These are phyloP conservation scores for Globisporangium okanoganense DNA, from an alignment of 352 stramenopile species.

Conservation along the genomic window DNA sequence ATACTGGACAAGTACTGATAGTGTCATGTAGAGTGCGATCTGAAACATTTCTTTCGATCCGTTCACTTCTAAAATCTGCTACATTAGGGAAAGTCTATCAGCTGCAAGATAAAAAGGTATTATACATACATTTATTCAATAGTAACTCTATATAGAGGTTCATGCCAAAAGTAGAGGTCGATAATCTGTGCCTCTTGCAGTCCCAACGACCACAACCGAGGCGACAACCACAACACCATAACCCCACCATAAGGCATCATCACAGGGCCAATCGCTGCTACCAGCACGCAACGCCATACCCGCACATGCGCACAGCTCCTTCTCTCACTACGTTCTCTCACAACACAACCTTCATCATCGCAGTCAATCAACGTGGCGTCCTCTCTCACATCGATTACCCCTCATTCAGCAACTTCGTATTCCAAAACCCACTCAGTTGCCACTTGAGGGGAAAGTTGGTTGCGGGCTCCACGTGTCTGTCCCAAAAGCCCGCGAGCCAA, in stretches of 20 bases:
- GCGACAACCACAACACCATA: background rate
- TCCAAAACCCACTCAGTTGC: background rate
- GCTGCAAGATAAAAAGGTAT: too few species aligned
- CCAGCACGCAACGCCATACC: background rate
- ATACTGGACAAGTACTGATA: background rate
- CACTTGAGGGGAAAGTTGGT: conserved; percentile 3
- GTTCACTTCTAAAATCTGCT: background rate
- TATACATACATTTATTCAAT: too few species aligned
- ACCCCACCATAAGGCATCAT: background rate
- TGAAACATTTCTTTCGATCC: background rate
- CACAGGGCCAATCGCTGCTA: background rate
- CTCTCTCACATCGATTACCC: background rate
- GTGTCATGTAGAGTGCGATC: background rate
- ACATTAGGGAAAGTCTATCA: too few species aligned
- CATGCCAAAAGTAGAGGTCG: background rate
- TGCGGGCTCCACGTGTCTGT: conserved; percentile 15
- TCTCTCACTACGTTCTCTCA: background rate
- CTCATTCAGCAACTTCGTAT: background rate
- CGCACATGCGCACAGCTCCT: background rate
- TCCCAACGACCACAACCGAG: background rate
- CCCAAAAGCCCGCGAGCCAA: background rate
- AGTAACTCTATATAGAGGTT: background rate
- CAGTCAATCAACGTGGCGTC: conserved; percentile 1
- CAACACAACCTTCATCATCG: background rate
- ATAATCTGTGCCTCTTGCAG: background rate